Conservation (phyloP, 2,329 filamentous ascomycete genomes). For the Diaporthe sp. region DNA sequence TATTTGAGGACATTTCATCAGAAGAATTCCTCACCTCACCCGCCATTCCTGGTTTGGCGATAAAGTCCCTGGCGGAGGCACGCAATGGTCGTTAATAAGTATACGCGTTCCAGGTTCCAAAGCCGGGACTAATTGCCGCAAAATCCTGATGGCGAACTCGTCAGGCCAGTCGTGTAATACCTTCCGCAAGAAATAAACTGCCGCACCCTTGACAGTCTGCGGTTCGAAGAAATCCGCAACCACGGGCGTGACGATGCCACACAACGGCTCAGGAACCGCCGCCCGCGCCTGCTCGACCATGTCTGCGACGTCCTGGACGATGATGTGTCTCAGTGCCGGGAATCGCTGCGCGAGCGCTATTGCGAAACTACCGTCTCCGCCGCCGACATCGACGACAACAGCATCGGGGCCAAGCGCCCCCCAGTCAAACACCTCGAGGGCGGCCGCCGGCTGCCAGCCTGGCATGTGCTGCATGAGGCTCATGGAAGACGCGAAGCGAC, state of each 20-base stretch:
- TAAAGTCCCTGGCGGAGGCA: not conserved
- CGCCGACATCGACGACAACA: not conserved
- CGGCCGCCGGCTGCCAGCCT: not conserved
- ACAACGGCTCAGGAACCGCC: not conserved
- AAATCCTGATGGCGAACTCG: not conserved
- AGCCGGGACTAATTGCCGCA: not conserved
- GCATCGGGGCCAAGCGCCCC: not conserved
- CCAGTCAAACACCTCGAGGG: not conserved
- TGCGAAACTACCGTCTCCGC: not conserved
- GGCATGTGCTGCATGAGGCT: not conserved
- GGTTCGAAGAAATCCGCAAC: not conserved
- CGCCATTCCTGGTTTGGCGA: not conserved
- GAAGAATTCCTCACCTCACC: not conserved
- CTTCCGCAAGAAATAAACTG: not conserved
- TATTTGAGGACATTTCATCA: not conserved
- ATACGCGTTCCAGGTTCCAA: not conserved
- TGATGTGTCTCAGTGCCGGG: not conserved
- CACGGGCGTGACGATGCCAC: not conserved
- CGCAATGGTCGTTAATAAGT: not conserved
- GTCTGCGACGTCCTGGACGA: not conserved
- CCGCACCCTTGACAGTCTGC: not conserved
- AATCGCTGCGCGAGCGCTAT: not conserved
- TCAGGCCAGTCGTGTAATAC: not conserved
- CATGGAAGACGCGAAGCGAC: not conserved
- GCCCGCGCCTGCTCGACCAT: not conserved